phyloP scores from a whole-genome alignment of 345 rosid genomes.

The Clarkia xantiana region DNA sequence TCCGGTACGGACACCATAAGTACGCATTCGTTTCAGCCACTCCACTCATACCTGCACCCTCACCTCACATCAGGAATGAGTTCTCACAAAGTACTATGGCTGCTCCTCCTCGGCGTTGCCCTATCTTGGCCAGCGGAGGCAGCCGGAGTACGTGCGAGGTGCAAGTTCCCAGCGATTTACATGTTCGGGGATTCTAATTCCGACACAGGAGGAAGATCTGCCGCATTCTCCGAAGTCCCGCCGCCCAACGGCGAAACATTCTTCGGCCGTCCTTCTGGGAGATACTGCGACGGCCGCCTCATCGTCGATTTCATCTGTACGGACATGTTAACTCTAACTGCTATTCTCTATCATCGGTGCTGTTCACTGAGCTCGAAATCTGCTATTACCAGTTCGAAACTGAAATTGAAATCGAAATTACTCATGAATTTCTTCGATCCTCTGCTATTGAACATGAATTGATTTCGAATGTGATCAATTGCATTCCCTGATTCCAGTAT shows the following conservation, averaged over 20 bases:
- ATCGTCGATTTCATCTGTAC: constrained; percentile 49
- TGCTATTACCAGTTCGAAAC: neutral
- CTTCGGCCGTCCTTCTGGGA: constrained; percentile 53
- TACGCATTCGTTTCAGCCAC: no score
- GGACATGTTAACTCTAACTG: neutral
- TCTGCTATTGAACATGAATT: no score
- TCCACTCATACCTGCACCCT: neutral
- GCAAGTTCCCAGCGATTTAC: constrained; percentile 37
- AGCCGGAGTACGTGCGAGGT: constrained; percentile 6
- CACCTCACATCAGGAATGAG: neutral
- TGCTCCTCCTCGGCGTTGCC: constrained; percentile 1
- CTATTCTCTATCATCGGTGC: no score
- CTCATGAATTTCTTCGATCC: no score
- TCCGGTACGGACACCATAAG: no score
- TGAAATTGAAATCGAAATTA: neutral
- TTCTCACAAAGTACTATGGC: neutral
- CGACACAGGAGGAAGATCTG: constrained; percentile 53
- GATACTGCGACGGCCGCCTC: constrained; percentile 59
- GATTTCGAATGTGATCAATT: no score
- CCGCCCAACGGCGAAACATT: constrained; percentile 64
- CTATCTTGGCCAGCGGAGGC: neutral
- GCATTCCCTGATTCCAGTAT: no score
- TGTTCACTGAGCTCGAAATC: no score
- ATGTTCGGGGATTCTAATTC: constrained; percentile 82
- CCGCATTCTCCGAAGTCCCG: constrained; percentile 31